phyloP scores from a whole-genome alignment of 495 filamentous ascomycete species.

The Penicillium crystallinum region DNA sequence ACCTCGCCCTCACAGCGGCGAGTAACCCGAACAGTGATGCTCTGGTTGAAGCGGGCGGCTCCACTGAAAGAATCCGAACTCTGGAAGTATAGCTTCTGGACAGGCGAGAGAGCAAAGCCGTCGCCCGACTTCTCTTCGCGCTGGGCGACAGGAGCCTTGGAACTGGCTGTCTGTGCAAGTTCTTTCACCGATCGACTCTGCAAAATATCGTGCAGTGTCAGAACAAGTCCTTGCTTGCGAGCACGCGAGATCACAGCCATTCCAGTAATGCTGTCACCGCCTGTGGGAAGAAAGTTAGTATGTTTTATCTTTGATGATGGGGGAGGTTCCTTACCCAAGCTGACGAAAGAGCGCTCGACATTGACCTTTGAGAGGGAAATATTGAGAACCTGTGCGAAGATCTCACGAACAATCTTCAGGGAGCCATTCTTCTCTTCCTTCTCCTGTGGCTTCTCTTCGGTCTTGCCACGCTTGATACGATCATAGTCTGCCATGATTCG shows the following conservation, averaged over 20 bases:
- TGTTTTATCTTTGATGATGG: slow-evolving; percentile 11
- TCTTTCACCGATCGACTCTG: slow-evolving; percentile 32
- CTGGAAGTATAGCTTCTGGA: slow-evolving; percentile 45
- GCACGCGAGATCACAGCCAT: slow-evolving; percentile 40
- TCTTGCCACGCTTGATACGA: slow-evolving; percentile 22
- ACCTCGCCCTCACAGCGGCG: slow-evolving; percentile 44
- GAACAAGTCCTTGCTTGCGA: slow-evolving; percentile 33
- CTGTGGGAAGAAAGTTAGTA: slow-evolving; percentile 26
- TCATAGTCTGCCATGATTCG: slow-evolving; percentile 39
- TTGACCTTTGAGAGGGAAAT: slow-evolving; percentile 35
- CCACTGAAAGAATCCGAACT: slow-evolving; percentile 44
- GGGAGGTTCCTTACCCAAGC: slow-evolving; percentile 31
- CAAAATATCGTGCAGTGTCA: slow-evolving; percentile 35
- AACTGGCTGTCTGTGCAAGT: slow-evolving; percentile 26
- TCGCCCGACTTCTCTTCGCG: slow-evolving; percentile 36
- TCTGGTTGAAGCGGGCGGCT: slow-evolving; percentile 61
- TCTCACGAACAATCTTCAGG: slow-evolving; percentile 28
- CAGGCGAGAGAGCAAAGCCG: slow-evolving; percentile 48
- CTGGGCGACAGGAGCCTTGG: slow-evolving; percentile 14
- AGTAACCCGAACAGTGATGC: slow-evolving; percentile 56
- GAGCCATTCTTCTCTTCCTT: slow-evolving; percentile 17
- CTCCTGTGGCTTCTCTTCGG: slow-evolving; percentile 23
- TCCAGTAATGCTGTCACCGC: slow-evolving; percentile 44
- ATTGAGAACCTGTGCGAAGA: slow-evolving; percentile 48
- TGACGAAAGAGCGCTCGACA: slow-evolving; percentile 38